phyloP scores from a whole-genome alignment of 2,329 filamentous ascomycete species.

The Endoconidiophora laricicola region DNA sequence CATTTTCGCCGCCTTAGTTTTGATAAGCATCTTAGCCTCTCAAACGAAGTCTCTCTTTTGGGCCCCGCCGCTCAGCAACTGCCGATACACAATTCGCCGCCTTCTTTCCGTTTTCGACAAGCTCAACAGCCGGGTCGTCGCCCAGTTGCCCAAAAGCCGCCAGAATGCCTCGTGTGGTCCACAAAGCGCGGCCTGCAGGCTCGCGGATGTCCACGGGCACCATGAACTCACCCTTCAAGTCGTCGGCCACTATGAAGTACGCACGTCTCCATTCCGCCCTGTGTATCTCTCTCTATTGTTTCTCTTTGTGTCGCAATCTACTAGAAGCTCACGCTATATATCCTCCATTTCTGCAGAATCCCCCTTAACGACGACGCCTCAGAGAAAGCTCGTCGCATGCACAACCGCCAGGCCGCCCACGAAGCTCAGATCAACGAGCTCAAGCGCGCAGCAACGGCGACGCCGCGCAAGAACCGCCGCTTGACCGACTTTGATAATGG shows the following conservation, averaged over 20 bases:
- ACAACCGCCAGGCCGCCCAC: slow-evolving; percentile 74
- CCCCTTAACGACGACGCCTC: slow-evolving; percentile 89
- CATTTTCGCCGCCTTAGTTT: too few relatives aligned
- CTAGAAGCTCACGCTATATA: not conserved
- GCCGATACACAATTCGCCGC: not conserved
- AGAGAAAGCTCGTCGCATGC: slow-evolving; percentile 76
- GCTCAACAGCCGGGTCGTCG: not conserved
- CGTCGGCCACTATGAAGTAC: slow-evolving; percentile 33
- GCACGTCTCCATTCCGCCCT: slow-evolving; percentile 16
- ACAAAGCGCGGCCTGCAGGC: slow-evolving; percentile 33
- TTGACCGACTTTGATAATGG: slow-evolving; percentile 42
- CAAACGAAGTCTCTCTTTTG: too few relatives aligned
- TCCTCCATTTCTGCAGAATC: slow-evolving; percentile 29
- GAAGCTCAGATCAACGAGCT: slow-evolving; percentile 87
- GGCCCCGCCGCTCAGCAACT: too few relatives aligned
- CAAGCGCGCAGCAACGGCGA: slow-evolving; percentile 55
- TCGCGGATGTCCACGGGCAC: slow-evolving; percentile 31
- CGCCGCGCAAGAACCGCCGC: slow-evolving; percentile 46
- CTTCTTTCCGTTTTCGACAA: not conserved
- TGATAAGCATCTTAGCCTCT: too few relatives aligned
- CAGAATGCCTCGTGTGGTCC: slow-evolving; percentile 41
- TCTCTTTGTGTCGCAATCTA: not conserved
- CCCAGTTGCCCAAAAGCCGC: slow-evolving; percentile 13
- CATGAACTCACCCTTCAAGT: slow-evolving; percentile 37
- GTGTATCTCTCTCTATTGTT: slow-evolving; percentile 12